These are phyloP conservation scores for Fusarium circinatum DNA, from an alignment of 2,329 filamentous ascomycete genomes.

Conservation along the genomic window DNA sequence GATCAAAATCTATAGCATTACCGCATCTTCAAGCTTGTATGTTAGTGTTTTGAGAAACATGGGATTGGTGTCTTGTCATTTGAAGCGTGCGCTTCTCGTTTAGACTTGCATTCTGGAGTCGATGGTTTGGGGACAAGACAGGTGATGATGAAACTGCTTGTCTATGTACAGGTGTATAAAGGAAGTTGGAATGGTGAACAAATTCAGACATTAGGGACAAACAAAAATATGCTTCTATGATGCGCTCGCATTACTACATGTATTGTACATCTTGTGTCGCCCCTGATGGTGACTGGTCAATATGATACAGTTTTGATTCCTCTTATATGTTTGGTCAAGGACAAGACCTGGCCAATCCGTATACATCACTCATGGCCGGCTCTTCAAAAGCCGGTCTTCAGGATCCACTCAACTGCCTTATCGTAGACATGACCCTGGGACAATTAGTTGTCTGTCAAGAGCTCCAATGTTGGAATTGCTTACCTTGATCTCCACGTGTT, in stretches of 20 bases:
- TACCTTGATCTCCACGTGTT: slow-evolving; percentile 81
- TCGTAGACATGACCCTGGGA: slow-evolving; percentile 49
- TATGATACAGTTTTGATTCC: slow-evolving; percentile 43
- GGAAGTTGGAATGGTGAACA: slow-evolving; percentile 40
- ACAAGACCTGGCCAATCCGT: not conserved
- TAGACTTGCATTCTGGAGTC: slow-evolving; percentile 47
- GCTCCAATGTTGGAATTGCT: not conserved
- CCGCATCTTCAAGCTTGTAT: slow-evolving; percentile 41
- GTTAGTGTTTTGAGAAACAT: slow-evolving; percentile 44
- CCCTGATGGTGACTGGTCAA: slow-evolving; percentile 35
- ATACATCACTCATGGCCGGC: not conserved
- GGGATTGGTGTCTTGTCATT: slow-evolving; percentile 42
- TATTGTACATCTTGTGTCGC: slow-evolving; percentile 44
- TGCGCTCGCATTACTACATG: slow-evolving; percentile 44
- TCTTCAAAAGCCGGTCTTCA: slow-evolving; percentile 49
- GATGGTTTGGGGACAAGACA: slow-evolving; percentile 39
- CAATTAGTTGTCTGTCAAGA: slow-evolving; percentile 1
- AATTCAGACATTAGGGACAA: slow-evolving; percentile 41
- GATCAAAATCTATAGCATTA: slow-evolving; percentile 29
- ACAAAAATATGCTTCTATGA: slow-evolving; percentile 37
- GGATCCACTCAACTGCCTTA: slow-evolving; percentile 47
- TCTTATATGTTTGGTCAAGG: not conserved
- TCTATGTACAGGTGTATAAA: slow-evolving; percentile 38
- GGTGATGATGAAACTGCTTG: slow-evolving; percentile 38
- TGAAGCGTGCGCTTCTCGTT: slow-evolving; percentile 42